Percentiles rank a stretch among this genome's conserved stretches.
Evolutionary conservation across 2,329 filamentous ascomycete species (phyloP).

Genomic region (Aphanocladium album): DNA sequence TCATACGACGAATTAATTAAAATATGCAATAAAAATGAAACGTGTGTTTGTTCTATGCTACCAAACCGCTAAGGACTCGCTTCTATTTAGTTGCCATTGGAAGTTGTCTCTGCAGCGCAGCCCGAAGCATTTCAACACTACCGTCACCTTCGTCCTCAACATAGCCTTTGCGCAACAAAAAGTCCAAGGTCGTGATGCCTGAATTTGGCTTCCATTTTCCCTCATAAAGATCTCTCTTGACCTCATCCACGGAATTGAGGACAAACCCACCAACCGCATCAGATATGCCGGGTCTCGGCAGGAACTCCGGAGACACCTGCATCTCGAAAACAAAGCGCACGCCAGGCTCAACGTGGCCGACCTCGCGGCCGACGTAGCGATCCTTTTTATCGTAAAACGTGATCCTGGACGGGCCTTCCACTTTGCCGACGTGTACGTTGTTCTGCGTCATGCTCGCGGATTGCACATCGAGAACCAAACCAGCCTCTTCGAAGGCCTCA

Average conservation of each 20-base stretch:
- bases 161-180: constrained; percentile 27
- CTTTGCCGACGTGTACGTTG: constrained; percentile 19
- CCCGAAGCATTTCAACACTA: neutral
- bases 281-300: constrained; percentile 22
- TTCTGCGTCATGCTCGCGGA: constrained; percentile 14
- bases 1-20: neutral
- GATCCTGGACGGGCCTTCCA: constrained; percentile 22
- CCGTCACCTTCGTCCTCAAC: constrained; percentile 22
- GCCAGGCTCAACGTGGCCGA: constrained; percentile 32
- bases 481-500: constrained; percentile 31
- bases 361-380: constrained; percentile 23
- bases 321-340: constrained; percentile 34
- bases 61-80: neutral
- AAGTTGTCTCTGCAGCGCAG: constrained; percentile 10
- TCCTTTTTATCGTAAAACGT: constrained; percentile 33
- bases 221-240: constrained; percentile 23
- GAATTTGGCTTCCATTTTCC: constrained; percentile 35
- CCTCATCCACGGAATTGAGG: constrained; percentile 24
- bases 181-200: constrained; percentile 35
- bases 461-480: constrained; percentile 15
- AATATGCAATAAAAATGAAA: neutral
- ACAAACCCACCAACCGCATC: constrained; percentile 26
- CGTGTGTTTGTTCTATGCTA: neutral
- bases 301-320: constrained; percentile 21
- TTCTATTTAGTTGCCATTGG: neutral